Evolutionary conservation across 148 eudicot species (phyloP), one percentile per base, ranked within the genome.

Genomic region (Silene conica): DNA sequence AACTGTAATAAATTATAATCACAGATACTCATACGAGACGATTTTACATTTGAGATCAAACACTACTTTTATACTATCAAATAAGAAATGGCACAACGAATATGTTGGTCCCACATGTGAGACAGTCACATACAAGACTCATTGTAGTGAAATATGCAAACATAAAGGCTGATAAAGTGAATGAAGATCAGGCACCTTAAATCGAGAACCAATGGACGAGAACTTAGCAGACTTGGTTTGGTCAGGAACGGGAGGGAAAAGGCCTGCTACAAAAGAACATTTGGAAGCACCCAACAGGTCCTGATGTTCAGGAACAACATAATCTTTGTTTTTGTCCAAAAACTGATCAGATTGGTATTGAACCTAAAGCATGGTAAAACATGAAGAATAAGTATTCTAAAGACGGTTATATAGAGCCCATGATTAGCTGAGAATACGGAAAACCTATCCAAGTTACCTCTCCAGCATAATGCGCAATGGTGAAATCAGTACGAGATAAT

Each of bases 311-410:
- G 96, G 92, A 78, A 95, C 99, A 66, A 90, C 97, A 86, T 95
- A 95, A 78, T 92, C 99, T 81, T 95, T 95, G 87, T 95, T 95
- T 87, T 95, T 95, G 85, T 92, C 99, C 73, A 95, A 77, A 79
- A 95, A 95, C 67, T 85, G 90, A 70, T 92, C 97, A 75, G 97
- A 95, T 71, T 92, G 96, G 78, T 95, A 95, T 76, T 71, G 89
- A 74, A 95, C 99, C 99, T 95, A 65, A 81, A 76, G 79, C 46
- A 52, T 23, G 22, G 80, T 74, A 23, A 72, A 67, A 67, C n/a
- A 70, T 72, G 65, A 61, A 79, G 62, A 52, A 63, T 28, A 63
- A 70, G 48, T 56, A 62, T 9, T n/a, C 48, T 69, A 11, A 69
- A 68, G 71, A 68, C 59, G 74, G 75, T 43, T 7, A 34, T 31